Evolutionary conservation across 306 rosid species (phyloP).

Genomic region (Acacia crassicarpa): DNA sequence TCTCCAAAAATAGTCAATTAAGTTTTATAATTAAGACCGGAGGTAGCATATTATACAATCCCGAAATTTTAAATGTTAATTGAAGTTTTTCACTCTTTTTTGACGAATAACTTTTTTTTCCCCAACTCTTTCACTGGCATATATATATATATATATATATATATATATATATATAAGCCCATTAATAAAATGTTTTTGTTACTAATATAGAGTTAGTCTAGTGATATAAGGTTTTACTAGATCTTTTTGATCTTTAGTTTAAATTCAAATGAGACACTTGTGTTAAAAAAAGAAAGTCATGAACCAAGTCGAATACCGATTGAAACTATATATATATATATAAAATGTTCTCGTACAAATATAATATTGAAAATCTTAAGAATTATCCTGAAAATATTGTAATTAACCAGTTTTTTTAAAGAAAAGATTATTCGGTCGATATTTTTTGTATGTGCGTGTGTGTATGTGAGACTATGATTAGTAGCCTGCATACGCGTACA

Average conservation of each 20-base stretch:
- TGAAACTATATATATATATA: no score
- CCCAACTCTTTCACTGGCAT: no score
- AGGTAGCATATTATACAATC: not conserved
- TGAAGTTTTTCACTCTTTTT: not conserved
- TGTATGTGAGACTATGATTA: not conserved
- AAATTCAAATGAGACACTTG: accelerated
- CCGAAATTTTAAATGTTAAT: no score
- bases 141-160: not conserved
- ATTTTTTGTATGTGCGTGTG: not conserved
- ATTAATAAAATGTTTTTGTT: not conserved
- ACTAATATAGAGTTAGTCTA: no score
- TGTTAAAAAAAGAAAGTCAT: accelerated
- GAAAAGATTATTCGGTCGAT: not conserved
- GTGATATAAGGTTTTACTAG: accelerated
- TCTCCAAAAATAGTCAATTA: no score
- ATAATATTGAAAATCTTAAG: not conserved
- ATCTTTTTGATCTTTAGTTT: no score
- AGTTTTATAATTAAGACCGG: no score
- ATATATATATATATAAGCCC: not conserved
- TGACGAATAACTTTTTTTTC: no score
- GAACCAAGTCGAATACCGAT: no score
- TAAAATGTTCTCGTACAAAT: not conserved
- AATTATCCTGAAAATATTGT: not conserved
- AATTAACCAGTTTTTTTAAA: not conserved
- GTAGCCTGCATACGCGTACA: not conserved